Base-by-base conservation (phyloP, 2,329 filamentous ascomycete genomes). In the Cladophialophora immunda region DNA sequence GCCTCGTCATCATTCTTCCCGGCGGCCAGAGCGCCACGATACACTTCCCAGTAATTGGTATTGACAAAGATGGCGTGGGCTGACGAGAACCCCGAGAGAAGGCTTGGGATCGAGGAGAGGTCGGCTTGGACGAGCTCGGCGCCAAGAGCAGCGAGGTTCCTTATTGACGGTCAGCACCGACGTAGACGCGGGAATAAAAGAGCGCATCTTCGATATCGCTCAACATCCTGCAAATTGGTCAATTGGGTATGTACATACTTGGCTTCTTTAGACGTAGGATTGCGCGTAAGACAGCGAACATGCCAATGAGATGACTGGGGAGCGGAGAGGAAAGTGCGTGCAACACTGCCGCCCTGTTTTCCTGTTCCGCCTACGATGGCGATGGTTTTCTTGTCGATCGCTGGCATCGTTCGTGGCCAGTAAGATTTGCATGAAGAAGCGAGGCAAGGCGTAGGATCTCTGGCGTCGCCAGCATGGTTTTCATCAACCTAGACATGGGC, bases 221-320 rank as follows among this genome's bases (percentile, higher is more conserved):
- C 13, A 32, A 32, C n/a, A n/a, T 19, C 11, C 19, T 19, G 53
- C 4, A 17, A 19, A 36, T 19, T n/a, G 30, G 7, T 6, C 6
- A 19, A 30, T 41, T 9, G 11, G 15, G 22, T 11, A 34, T 7
- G 11, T 55, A 65, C 62, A 22, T 59, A 60, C 65, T 57, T 54
- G 30, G 66, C 66, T 52, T 56, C 50, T 61, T 68, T 32, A 17
- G 61, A 65, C 17, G 61, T 62, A 5, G 53, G 60, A 34, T 68
- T 65, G 30, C 66, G 66, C 17, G 61, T 65, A 27, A 68, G 34
- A 47, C 62, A 58, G 19, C 62, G 64, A 34, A 66, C 64, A 15
- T 38, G 41, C 64, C 64, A 62, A 8, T 38, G 58, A 27, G 62
- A 65, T 1, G 62, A 65, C 25, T 22, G 30, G 5, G 64, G 58